Base-by-base conservation (phyloP, 768 basidiomycete genomes). In the Termitomyces sp. region DNA sequence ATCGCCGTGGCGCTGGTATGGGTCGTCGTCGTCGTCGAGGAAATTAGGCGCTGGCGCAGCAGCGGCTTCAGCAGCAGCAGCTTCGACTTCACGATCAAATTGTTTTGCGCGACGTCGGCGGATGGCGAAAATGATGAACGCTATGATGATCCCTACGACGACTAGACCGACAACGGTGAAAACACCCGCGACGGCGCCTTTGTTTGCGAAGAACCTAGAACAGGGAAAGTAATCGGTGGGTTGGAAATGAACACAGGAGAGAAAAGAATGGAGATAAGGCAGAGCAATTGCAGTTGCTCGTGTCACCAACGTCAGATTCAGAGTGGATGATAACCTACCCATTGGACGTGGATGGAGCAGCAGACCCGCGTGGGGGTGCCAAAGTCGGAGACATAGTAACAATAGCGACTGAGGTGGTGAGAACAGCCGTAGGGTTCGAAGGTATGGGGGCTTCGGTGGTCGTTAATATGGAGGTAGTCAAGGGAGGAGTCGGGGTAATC, bases 81-180 rank as follows among this genome's bases (percentile, higher is more conserved):
- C 84, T 14, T 81, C 84, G 40, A 89, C 82, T 52, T 91, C 89
- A n/a, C 77, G 76, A 66, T 91, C 89, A 62, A 89, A 85, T 42
- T 79, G 75, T 58, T 75, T 68, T 3, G 82, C 83, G 1, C 85
- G 82, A 7, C 85, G 83, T 0, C 88, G 81, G 9, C 88, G 84
- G 61, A 88, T 58, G 58, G 70, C 69, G 56, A 77, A 82, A 37
- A 80, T 77, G 45, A 80, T 58, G 28, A 82, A 59, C 7, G 73
- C 73, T 58, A 90, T 65, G 64, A 80, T 14, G 62, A 88, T 53
- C 9, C 72, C 81, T 46, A 82, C 59, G 19, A 64, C 81, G 50
- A 88, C 66, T 34, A 91, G 62, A n/a, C 88, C 88, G 16, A 85
- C 86, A 45, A 83, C 85, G 19, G 82, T 72, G 72, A 90, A 91